Evolutionary conservation across 106 monocot species (phyloP), one percentile per base, ranked within the genome.

Genomic region (Dendrobium huoshanense): DNA sequence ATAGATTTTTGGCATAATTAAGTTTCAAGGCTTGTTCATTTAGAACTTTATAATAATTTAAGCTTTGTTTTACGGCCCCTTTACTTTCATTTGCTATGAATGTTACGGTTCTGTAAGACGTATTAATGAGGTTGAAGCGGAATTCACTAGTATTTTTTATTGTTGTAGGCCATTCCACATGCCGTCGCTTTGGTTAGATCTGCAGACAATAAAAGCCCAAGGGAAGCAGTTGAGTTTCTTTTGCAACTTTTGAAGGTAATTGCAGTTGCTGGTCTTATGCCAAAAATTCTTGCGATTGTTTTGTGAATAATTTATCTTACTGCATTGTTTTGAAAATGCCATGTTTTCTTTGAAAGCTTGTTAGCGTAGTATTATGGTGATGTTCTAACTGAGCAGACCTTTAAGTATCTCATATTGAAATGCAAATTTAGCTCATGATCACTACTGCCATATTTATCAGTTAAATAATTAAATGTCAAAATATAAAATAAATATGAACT

Each of bases 171-270:
- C 5, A 98, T 98, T 48, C 98, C 98, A 67, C 93, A 93, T 87
- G 99, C 99, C 40, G 75, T 99, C 75, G 87, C 99, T 81, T 56
- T 88, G 81, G 84, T 91, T 64, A 93, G 93, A 82, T 81, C 91
- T 79, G 68, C 86, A 40, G 92, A 95, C 80, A 87, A 86, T 56
- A 93, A 81, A 77, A 95, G 99, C 85, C 99, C 99, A 78, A 87
- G 88, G 86, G 95, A 95, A 90, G 99, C 93, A 24, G 90, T 99
- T 77, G 99, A 99, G 40, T 99, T 99, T 87, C 79, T 99, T 75
- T 83, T 95, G 40, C 93, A 95, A 61, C 83, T 99, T 80, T 81
- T 99, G 27, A 99, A 99, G 93, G 99, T 97, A 89, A 65, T 80
- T 86, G 17, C 43, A 33, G 16, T 10, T 13, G 9, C 70, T 25